These are phyloP conservation scores for Austroboletus novae-zelandiae DNA, from an alignment of 1,284 basidiomycete species.

Conservation along the genomic window DNA sequence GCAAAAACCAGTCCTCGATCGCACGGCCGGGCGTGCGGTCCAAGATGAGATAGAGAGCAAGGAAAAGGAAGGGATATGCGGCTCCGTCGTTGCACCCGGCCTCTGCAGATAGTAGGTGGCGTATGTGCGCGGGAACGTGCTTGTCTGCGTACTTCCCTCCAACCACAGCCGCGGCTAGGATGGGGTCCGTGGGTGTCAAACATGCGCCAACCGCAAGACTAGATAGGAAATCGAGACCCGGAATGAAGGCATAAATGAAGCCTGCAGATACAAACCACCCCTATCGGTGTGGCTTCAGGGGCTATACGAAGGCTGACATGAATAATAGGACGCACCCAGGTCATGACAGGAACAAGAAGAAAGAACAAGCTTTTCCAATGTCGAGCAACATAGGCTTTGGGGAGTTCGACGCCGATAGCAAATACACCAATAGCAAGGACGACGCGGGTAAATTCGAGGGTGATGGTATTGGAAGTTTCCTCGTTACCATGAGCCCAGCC, in stretches of 20 bases:
- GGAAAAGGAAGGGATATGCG: constrained; percentile 95
- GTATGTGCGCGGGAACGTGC: constrained; percentile 94
- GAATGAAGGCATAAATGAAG: constrained; percentile 87
- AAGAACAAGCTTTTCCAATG: constrained; percentile 92
- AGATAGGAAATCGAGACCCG: constrained; percentile 83
- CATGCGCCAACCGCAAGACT: constrained; percentile 90
- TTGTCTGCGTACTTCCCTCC: constrained; percentile 99
- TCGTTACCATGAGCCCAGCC: constrained; percentile 68
- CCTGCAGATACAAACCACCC: constrained; percentile 91
- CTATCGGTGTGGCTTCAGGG: constrained; percentile 35
- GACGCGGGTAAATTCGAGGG: constrained; percentile 90
- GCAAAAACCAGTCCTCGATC: constrained; percentile 79
- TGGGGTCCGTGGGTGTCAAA: constrained; percentile 96
- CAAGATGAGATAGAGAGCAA: constrained; percentile 87
- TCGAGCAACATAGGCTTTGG: constrained; percentile 86
- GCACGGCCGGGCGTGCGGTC: constrained; percentile 63
- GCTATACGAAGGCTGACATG: constrained; percentile 8
- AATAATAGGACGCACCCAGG: constrained; percentile 58
- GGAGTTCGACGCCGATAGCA: constrained; percentile 94
- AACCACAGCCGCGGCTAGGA: constrained; percentile 85
- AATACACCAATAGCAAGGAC: constrained; percentile 98
- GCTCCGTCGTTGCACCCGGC: constrained; percentile 93
- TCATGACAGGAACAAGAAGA: constrained; percentile 88
- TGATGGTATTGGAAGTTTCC: constrained; percentile 66
- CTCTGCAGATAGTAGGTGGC: constrained; percentile 88